Evolutionary conservation across 306 rosid genomes (phyloP), one percentile per base, ranked within the genome.

Genomic region (Glycine soja): DNA sequence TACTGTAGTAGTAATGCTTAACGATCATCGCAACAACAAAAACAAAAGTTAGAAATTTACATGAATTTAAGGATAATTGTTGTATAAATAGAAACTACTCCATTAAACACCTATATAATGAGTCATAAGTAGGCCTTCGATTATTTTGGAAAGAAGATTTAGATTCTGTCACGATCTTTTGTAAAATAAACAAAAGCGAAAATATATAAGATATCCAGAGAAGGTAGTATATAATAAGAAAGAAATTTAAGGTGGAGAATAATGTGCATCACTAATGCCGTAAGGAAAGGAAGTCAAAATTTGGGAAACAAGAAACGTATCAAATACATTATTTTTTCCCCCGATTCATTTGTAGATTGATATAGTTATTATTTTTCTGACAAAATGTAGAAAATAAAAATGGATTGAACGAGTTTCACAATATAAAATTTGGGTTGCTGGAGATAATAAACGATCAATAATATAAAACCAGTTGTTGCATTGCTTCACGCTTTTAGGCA

Each of bases 401-500:
- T 18, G 34, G 48, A 67, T 68, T 66, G 46, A 53, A 74, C 16
- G 48, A 58, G 48, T 19, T 51, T 76, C 6, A 43, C 8, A 77
- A 62, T 86, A 78, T 64, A 56, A 78, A 77, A 81, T 70, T 15
- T 1, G 70, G 70, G 77, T 79, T 45, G 77, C 45, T 79, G 83
- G 42, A 45, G 63, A 48, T 50, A n/a, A 78, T 16, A 48, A 74
- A 80, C 42, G 77, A 73, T 71, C 6, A 47, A 14, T 42, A 51
- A 82, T 50, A 77, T 32, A 75, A 48, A 57, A 73, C 78, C 64
- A 81, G 84, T 52, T 63, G 84, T 76, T 81, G 74, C 86, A 62
- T 91, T 91, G 88, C 92, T 91, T 91, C 92, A 89, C 95, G 92
- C 90, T 87, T 79, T 78, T 72, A 78, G 57, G 32, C 40, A 82